phyloP scores from a whole-genome alignment of 768 basidiomycete genomes.

The Suillus subaureus region DNA sequence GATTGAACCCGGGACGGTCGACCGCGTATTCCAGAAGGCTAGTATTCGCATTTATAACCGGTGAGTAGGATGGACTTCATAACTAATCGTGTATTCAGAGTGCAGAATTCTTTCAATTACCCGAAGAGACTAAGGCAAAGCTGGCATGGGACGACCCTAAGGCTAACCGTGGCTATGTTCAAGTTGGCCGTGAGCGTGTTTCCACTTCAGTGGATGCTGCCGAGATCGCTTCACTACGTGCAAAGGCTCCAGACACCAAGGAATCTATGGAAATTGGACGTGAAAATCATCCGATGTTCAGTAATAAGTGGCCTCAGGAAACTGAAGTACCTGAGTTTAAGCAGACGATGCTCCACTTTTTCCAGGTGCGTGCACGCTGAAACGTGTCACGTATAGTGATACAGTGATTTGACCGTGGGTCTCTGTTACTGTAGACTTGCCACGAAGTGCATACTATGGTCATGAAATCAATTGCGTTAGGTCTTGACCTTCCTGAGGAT shows the following conservation, averaged over 20 bases:
- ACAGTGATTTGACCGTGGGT: slow-evolving; percentile 10
- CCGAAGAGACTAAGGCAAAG: slow-evolving; percentile 59
- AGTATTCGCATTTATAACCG: background rate
- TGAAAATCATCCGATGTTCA: slow-evolving; percentile 78
- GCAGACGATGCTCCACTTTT: slow-evolving; percentile 74
- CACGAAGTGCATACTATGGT: slow-evolving; percentile 73
- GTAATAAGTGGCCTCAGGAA: slow-evolving; percentile 80
- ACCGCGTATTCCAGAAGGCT: slow-evolving; percentile 69
- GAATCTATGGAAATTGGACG: slow-evolving; percentile 90
- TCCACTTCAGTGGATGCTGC: slow-evolving; percentile 61
- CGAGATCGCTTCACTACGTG: slow-evolving; percentile 76
- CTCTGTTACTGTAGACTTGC: slow-evolving; percentile 51
- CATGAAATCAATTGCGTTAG: slow-evolving; percentile 87
- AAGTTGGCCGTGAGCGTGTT: slow-evolving; percentile 79
- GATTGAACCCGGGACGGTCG: slow-evolving; percentile 56
- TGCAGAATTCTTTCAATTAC: slow-evolving; percentile 71
- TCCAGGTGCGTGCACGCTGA: slow-evolving; percentile 45
- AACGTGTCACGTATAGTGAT: background rate
- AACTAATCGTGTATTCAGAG: slow-evolving; percentile 49
- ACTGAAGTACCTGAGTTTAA: slow-evolving; percentile 67
- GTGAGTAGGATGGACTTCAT: background rate
- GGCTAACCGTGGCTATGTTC: slow-evolving; percentile 83
- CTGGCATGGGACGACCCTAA: slow-evolving; percentile 81
- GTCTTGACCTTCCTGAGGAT: slow-evolving; percentile 67
- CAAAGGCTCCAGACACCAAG: slow-evolving; percentile 77